phyloP scores from a whole-genome alignment of 257 asterid species.

The Capsicum baccatum region DNA sequence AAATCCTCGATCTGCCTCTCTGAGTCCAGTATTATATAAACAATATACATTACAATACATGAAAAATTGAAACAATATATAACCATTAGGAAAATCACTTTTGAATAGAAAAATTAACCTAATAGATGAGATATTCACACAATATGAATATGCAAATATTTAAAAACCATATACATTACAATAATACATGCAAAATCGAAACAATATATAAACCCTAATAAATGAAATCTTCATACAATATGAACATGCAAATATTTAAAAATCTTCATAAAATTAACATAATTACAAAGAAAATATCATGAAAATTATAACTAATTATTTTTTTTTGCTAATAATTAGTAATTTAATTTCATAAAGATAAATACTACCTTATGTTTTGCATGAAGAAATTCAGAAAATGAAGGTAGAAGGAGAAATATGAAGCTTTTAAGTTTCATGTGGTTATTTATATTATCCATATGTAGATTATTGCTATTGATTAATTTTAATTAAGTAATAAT shows the following conservation, averaged over 20 bases:
- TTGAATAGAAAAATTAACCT: background rate
- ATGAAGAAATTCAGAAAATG: background rate
- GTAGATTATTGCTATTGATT: background rate
- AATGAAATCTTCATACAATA: background rate
- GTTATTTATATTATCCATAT: background rate
- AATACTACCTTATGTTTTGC: background rate
- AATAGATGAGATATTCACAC: background rate
- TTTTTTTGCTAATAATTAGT: background rate
- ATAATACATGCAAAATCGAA: too few species aligned
- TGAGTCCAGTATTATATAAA: background rate
- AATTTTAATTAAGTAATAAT: background rate
- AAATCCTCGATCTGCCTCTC: background rate
- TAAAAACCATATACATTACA: background rate
- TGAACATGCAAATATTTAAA: background rate
- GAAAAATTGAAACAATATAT: background rate
- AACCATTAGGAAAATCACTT: background rate
- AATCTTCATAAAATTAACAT: background rate
- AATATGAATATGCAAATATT: background rate
- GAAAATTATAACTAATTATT: too few species aligned
- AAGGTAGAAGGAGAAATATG: slow-evolving; percentile 23
- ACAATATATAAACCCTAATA: background rate
- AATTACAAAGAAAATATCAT: background rate
- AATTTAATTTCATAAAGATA: background rate
- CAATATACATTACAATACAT: background rate
- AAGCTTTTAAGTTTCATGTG: background rate